Base-by-base conservation (phyloP, 805 yeast species). In the Zygoascus tannicola region DNA sequence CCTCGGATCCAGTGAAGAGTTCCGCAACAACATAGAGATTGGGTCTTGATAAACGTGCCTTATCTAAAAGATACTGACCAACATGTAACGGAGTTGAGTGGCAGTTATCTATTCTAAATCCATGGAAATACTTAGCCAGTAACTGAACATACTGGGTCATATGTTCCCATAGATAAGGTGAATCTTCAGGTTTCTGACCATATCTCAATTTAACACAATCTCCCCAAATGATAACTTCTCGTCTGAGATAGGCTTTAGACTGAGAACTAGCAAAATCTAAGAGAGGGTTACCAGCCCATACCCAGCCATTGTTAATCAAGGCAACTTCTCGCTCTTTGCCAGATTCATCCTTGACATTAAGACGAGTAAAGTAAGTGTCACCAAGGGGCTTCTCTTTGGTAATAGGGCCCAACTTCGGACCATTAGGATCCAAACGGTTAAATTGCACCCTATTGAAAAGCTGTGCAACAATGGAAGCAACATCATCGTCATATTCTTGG, bases 211-310 rank as follows among this genome's bases (percentile, higher is more conserved):
- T 90, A 44, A 90, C 88, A 69, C 98, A 90, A 59, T 90, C 98
- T 2, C 95, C 92, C 98, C 98, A 90, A 21, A 90, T 85, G 52
- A 90, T 87, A 10, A 90, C 95, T 62, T 90, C 96, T 58, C 98
- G 75, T 43, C 94, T 72, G 40, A 90, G 64, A 58, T 92, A 90
- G 3, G 94, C 88, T 56, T 76, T 81, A 4, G 94, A 78, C 44
- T 78, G 54, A 22, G 71, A 62, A 0, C 95, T 82, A 0, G 97
- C 98, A 72, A 90, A 90, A 64, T 90, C 97, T 2, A 85, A 81
- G 45, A 88, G 64, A 1, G 97, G 97, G 53, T 90, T 80, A 8
- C 95, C 97, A 43, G 85, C 88, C 98, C 98, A 90, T 45, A 92
- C 86, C 97, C 97, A 90, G 38, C 98, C 98, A 57, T 92, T 90